These are phyloP conservation scores for Cryphonectria japonica DNA, from an alignment of 2,329 filamentous ascomycete species.

Conservation along the genomic window DNA sequence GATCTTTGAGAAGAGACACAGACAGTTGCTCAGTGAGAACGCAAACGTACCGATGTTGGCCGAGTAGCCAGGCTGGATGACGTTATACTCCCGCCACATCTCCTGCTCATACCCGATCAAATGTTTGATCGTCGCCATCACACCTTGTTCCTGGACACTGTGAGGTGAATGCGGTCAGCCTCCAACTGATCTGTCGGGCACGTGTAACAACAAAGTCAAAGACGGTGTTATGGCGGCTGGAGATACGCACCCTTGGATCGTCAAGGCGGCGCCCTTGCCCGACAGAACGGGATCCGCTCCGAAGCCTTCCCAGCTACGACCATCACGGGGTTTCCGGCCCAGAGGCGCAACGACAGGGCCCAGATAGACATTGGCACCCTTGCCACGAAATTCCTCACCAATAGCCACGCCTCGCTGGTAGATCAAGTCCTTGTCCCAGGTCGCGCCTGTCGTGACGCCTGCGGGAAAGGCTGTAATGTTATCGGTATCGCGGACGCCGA, in stretches of 20 bases:
- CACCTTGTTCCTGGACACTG: conserved; percentile 74
- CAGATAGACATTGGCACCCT: conserved; percentile 72
- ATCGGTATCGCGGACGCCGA: conserved; percentile 74
- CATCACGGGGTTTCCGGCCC: conserved; percentile 72
- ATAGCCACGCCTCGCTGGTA: conserved; percentile 69
- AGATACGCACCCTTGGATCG: conserved; percentile 62
- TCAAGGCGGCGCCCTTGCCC: conserved; percentile 72
- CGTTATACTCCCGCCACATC: conserved; percentile 61
- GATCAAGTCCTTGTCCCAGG: conserved; percentile 74
- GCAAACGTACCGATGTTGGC: conserved; percentile 49
- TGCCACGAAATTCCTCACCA: conserved; percentile 72
- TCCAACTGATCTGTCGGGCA: background rate
- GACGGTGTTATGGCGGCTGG: too few relatives aligned
- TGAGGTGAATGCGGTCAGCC: background rate
- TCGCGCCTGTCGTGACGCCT: conserved; percentile 77
- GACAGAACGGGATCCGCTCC: conserved; percentile 72
- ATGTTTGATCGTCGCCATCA: conserved; percentile 84
- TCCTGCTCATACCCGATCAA: conserved; percentile 76
- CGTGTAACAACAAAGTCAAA: background rate
- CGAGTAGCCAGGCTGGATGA: conserved; percentile 59
- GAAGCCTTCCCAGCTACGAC: conserved; percentile 78
- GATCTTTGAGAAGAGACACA: background rate
- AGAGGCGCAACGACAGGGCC: conserved; percentile 73
- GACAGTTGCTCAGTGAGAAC: conserved; percentile 50
- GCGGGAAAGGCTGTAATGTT: conserved; percentile 78